These are phyloP conservation scores for Macroventuria anomochaeta DNA, from an alignment of 2,329 filamentous ascomycete genomes.

Conservation along the genomic window DNA sequence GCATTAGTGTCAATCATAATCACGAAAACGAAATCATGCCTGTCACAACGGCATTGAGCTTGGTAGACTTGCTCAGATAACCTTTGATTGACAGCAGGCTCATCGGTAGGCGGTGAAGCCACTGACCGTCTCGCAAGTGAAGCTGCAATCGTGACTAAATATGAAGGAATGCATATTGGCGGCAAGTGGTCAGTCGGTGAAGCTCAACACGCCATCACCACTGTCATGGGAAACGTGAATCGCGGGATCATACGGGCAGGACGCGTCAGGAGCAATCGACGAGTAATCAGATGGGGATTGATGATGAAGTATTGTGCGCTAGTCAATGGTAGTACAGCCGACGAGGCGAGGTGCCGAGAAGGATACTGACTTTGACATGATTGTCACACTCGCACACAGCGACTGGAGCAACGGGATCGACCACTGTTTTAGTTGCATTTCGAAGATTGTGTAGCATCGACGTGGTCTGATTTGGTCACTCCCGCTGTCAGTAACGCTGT, in stretches of 20 bases:
- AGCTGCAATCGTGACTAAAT: constrained; percentile 2
- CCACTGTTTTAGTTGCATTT: constrained; percentile 18
- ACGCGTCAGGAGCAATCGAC: constrained; percentile 29
- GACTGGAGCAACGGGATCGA: constrained; percentile 2
- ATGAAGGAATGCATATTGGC: constrained; percentile 5
- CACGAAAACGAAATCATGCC: neutral
- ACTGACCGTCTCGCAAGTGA: neutral
- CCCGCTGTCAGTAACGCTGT: constrained; percentile 39
- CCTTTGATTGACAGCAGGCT: neutral
- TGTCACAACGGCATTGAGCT: neutral
- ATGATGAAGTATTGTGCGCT: constrained; percentile 31
- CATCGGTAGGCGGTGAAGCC: neutral
- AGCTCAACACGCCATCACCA: constrained; percentile 14
- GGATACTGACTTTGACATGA: constrained; percentile 41
- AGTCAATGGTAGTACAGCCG: constrained; percentile 31
- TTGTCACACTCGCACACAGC: constrained; percentile 35
- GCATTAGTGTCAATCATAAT: no score
- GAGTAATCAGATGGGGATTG: constrained; percentile 26
- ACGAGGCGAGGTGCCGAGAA: constrained; percentile 31
- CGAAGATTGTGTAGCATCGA: constrained; percentile 25
- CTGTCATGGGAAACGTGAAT: constrained; percentile 33
- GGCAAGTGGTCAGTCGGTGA: constrained; percentile 13
- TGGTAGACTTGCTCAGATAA: neutral
- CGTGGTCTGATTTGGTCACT: constrained; percentile 38
- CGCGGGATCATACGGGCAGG: constrained; percentile 39